Percentiles rank a stretch among this genome's conserved stretches.
These are phyloP conservation scores for Diplodia corticola DNA, from an alignment of 2,329 filamentous ascomycete species.

Conservation along the genomic window DNA sequence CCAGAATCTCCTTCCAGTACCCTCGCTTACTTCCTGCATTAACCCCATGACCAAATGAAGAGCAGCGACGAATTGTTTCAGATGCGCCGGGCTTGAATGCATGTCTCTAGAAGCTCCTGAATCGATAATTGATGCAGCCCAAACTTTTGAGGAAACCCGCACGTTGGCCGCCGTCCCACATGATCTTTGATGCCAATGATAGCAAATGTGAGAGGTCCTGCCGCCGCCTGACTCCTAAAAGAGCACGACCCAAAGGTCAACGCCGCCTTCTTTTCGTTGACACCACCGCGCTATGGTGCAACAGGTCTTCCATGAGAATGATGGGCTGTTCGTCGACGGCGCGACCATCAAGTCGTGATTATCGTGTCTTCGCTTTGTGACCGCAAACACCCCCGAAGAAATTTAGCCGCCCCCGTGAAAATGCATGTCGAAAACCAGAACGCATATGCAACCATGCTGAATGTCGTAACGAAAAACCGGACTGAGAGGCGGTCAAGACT, in stretches of 20 bases:
- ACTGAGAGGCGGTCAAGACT: slow-evolving; percentile 21
- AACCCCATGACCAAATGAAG: slow-evolving; percentile 16
- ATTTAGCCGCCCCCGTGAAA: slow-evolving; percentile 40
- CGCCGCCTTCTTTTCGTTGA: slow-evolving; percentile 18
- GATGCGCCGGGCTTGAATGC: slow-evolving; percentile 22
- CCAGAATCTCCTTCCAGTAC: slow-evolving; percentile 4
- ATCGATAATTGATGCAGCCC: slow-evolving; percentile 20
- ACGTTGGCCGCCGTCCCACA: slow-evolving; percentile 17
- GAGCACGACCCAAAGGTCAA: slow-evolving; percentile 16
- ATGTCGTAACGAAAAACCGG: slow-evolving; percentile 23
- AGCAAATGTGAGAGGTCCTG: slow-evolving; percentile 13
- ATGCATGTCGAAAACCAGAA: slow-evolving; percentile 34
- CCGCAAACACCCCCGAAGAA: slow-evolving; percentile 36
- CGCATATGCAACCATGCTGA: slow-evolving; percentile 24
- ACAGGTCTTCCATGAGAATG: slow-evolving; percentile 16
- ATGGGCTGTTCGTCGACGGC: slow-evolving; percentile 18
- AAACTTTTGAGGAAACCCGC: slow-evolving; percentile 18
- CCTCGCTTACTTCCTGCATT: slow-evolving; percentile 10
- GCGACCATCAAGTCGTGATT: slow-evolving; percentile 23
- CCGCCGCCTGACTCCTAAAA: slow-evolving; percentile 15
- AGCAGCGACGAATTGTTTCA: slow-evolving; percentile 22
- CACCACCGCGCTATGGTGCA: slow-evolving; percentile 9
- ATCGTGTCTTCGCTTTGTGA: slow-evolving; percentile 22
- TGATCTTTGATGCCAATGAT: neutral
- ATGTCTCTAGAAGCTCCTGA: slow-evolving; percentile 23